Evolutionary conservation across 148 eudicot species (phyloP).

Genomic region (Selenicereus undatus): DNA sequence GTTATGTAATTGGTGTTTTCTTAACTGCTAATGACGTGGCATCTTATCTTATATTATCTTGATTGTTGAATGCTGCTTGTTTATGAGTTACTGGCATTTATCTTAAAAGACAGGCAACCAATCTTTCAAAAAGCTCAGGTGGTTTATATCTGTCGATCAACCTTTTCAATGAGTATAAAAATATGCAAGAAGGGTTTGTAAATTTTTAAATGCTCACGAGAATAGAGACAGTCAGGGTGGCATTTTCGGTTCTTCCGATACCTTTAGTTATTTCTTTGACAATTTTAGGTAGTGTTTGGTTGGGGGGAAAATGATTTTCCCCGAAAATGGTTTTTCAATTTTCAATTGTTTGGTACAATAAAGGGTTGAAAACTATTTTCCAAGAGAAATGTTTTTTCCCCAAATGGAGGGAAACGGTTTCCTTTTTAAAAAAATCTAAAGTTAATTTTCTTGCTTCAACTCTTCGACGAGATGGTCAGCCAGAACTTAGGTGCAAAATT

Average conservation of each 20-base stretch:
- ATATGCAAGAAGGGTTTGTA: neutral
- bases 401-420: too few species aligned
- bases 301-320: too few species aligned
- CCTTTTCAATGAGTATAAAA: neutral
- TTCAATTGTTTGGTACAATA: too few species aligned
- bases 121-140: neutral
- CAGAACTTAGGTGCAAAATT: too few species aligned
- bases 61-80: neutral
- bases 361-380: too few species aligned
- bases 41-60: neutral
- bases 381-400: too few species aligned
- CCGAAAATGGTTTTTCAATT: too few species aligned
- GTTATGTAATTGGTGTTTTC: too few species aligned
- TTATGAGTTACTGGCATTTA: neutral
- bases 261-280: neutral
- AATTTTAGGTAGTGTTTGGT: neutral
- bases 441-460: neutral
- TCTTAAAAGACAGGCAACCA: neutral
- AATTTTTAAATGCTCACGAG: neutral
- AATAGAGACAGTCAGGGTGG: neutral
- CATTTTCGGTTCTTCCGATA: neutral
- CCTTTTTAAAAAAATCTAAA: too few species aligned
- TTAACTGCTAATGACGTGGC: too few species aligned
- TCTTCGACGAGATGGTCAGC: too few species aligned
- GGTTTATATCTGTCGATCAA: neutral